phyloP scores from a whole-genome alignment of 164 flowering plant species.

The Piper betle region DNA sequence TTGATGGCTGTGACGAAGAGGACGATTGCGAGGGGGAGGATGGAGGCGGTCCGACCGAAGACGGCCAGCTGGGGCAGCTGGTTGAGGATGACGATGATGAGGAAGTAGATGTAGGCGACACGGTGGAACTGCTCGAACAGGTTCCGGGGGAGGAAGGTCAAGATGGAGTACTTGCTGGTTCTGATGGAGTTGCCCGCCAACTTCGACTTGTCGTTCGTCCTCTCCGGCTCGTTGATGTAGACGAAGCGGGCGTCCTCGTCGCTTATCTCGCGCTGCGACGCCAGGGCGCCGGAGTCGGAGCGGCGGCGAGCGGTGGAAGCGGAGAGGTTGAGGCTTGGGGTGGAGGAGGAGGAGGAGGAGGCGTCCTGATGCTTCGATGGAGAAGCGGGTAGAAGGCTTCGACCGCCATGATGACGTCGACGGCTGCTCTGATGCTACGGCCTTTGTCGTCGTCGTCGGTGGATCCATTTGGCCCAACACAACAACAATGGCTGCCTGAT shows the following conservation, averaged over 20 bases:
- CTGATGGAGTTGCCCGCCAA: constrained; percentile 64
- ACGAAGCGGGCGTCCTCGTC: constrained; percentile 78
- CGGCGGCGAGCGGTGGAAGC: constrained; percentile 35
- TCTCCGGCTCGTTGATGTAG: constrained; percentile 51
- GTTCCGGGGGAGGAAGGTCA: constrained; percentile 80
- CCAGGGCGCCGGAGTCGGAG: constrained; percentile 40
- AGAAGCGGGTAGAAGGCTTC: constrained; percentile 16
- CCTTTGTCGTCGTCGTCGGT: no score
- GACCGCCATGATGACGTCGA: no score
- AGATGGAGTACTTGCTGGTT: constrained; percentile 58
- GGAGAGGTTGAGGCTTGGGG: constrained; percentile 14
- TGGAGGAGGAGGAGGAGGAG: not conserved
- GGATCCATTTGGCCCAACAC: no score
- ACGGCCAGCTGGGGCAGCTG: constrained; percentile 97
- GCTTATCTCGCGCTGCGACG: constrained; percentile 68
- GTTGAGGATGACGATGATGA: constrained; percentile 77
- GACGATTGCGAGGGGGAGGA: constrained; percentile 82
- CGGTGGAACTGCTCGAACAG: constrained; percentile 91
- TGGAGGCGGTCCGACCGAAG: constrained; percentile 71
- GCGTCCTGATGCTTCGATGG: constrained; percentile 3
- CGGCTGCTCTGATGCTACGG: no score
- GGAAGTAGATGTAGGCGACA: constrained; percentile 88
- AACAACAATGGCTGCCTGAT: no score
- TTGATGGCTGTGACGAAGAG: constrained; percentile 73
- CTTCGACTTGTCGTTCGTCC: constrained; percentile 59